Evolutionary conservation across 345 rosid species (phyloP), one percentile per base, ranked within the genome.

Genomic region (Eucalyptus coolabah): DNA sequence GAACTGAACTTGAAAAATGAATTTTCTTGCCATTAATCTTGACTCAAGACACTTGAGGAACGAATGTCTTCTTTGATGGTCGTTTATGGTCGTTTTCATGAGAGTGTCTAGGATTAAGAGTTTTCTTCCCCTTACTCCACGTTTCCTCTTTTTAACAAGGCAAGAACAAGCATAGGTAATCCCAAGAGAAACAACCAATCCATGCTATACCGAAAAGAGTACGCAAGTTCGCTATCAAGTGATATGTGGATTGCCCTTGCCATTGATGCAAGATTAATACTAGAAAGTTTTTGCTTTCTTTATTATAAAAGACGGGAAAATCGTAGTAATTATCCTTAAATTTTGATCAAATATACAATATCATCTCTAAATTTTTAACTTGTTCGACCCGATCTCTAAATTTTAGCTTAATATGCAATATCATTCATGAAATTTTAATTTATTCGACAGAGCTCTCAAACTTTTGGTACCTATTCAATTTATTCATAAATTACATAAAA

Each of bases 301-400:
- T 60, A 1, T 26, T 12, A 28, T 60, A 26, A 60, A 60, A 60
- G 2, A 60, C 4, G 2, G 15, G 16, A 28, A 60, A 60, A 60
- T 5, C 4, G 0, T 60, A 6, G 32, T 11, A 60, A 28, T 12
- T 12, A 60, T 60, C 2, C 1, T 24, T 23, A 56, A 56, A 56
- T 24, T 56, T 56, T 56, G 30, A 23, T 24, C 30, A 23, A 56
- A 56, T 56, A 1, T 60, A 2, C 1, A 65, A n/a, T 1, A 16
- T n/a, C 19, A 30, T 7, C 4, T 14, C 4, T 65, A n/a, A 65
- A 65, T 16, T 65, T 65, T n/a, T 65, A 65, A 65, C 34, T 65
- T 4, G 37, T n/a, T 30, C 3, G 0, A 65, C 37, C 0, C 4
- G 18, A 0, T 65, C 5, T 13, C 1, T n/a, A 2, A n/a, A 65